phyloP scores from a whole-genome alignment of 2,329 filamentous ascomycete genomes.

The Ceratocystis huliohia region DNA sequence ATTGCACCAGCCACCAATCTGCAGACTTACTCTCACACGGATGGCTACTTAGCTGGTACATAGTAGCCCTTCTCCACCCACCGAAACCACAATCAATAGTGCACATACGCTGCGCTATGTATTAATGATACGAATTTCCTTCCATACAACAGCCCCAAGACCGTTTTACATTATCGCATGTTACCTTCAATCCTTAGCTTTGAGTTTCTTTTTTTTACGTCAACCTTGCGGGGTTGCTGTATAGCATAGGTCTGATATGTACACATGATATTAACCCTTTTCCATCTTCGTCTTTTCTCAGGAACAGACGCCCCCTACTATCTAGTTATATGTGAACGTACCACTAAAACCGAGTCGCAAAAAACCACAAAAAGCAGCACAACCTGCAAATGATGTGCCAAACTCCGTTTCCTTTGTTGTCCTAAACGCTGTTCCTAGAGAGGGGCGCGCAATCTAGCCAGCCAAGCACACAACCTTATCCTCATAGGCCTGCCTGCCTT shows the following conservation, averaged over 20 bases:
- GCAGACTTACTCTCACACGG: too few species aligned
- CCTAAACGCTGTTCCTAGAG: too few species aligned
- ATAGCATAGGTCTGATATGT: background rate
- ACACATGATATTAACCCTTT: background rate
- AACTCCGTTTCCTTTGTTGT: background rate
- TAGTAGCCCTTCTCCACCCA: too few species aligned
- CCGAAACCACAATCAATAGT: too few species aligned
- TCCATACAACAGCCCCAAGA: background rate
- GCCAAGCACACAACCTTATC: background rate
- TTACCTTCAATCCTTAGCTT: background rate
- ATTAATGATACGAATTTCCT: background rate
- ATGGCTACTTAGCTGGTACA: too few species aligned
- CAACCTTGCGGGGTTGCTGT: background rate
- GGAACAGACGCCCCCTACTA: background rate
- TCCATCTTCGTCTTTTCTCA: background rate
- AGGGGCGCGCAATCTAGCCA: background rate
- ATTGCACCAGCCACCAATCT: too few species aligned
- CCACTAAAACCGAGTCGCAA: too few species aligned
- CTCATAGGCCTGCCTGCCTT: background rate
- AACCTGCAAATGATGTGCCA: background rate
- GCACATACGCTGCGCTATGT: too few species aligned
- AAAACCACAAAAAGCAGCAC: too few species aligned
- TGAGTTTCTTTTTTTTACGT: background rate
- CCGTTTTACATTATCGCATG: background rate
- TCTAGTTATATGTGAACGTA: too few species aligned